Percentiles rank a stretch among this genome's conserved stretches.
phyloP scores from a whole-genome alignment of 768 basidiomycete species.

The Auricularia sp. region DNA sequence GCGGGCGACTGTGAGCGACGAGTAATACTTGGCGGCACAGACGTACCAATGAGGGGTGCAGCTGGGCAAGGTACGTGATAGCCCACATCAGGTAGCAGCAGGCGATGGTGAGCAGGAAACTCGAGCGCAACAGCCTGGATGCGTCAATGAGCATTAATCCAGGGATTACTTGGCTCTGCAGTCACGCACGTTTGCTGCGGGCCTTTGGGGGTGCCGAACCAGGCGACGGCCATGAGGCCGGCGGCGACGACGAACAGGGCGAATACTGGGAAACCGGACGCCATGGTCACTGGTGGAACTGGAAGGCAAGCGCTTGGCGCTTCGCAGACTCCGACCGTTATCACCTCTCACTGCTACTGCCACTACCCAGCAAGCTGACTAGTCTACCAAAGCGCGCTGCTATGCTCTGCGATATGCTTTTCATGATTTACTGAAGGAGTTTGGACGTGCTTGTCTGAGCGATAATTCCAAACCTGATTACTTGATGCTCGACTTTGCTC shows the following conservation, averaged over 20 bases:
- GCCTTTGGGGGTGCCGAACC: conserved; percentile 73
- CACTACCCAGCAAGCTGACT: too few relatives aligned
- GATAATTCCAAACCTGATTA: too few relatives aligned
- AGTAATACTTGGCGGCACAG: too few relatives aligned
- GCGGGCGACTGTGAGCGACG: too few relatives aligned
- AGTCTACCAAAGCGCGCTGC: too few relatives aligned
- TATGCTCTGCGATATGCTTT: too few relatives aligned
- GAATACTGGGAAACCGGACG: conserved; percentile 58
- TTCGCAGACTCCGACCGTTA: too few relatives aligned
- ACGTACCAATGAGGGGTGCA: conserved; percentile 82
- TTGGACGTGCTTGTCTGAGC: too few relatives aligned
- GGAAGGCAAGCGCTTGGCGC: too few relatives aligned
- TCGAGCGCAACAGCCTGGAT: conserved; percentile 70
- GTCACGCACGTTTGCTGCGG: conserved; percentile 75
- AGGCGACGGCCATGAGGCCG: conserved; percentile 53
- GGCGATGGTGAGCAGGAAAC: conserved; percentile 62
- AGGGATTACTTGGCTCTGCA: not conserved
- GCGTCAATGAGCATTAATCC: not conserved
- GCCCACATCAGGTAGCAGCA: conserved; percentile 95
- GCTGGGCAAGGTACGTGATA: conserved; percentile 91
- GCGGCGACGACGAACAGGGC: conserved; percentile 54
- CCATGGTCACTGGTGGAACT: conserved; percentile 31
- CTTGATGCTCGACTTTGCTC: too few relatives aligned
- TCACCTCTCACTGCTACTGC: too few relatives aligned
- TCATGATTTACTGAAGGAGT: too few relatives aligned